Evolutionary conservation across 1,284 basidiomycete species (phyloP), one percentile per base, ranked within the genome.

Genomic region (Trametes polyzona): DNA sequence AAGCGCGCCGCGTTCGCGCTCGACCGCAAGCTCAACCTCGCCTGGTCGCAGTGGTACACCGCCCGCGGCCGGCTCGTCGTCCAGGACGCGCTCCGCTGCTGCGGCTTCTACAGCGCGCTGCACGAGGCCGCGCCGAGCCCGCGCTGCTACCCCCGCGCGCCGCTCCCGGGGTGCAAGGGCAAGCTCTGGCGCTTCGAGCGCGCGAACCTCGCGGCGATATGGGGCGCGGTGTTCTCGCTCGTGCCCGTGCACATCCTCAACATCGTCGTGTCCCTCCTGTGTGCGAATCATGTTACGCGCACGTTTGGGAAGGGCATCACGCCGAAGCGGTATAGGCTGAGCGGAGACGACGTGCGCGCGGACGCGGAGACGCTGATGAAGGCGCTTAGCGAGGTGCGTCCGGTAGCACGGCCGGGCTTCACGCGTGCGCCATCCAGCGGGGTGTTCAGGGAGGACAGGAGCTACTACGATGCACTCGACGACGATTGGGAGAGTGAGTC

Each of bases 261-360:
- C 71, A 86, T 92, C 59, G 62, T 86, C 47, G 75, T 83, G 0
- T 80, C 83, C 12, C 70, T 92, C 46, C 72, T 92, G 23, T 91
- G 88, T 67, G 79, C 85, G 41, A 91, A 92, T 71, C 88, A 92
- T 64, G 80, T 92, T 51, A 91, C 86, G 56, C 73, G 77, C 55
- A 82, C 68, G 53, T 84, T 92, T 69, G 89, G 90, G 50, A 89
- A 88, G 72, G 87, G 89, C 2, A 76, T 92, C 47, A 88, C 79
- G 49, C 90, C 89, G 11, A 79, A 78, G 71, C 73, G 76, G 63
- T 92, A 92, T 74, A 74, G 89, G 46, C 74, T 92, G 59, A 63
- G 56, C 36, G 67, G 59, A 8, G 69, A 62, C 24, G 69, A 73
- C 59, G 68, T 72, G 9, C 55, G 56, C n/a, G 63, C 66, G 40